phyloP scores from a whole-genome alignment of 805 yeast genomes.

The Suhomyces sp. region DNA sequence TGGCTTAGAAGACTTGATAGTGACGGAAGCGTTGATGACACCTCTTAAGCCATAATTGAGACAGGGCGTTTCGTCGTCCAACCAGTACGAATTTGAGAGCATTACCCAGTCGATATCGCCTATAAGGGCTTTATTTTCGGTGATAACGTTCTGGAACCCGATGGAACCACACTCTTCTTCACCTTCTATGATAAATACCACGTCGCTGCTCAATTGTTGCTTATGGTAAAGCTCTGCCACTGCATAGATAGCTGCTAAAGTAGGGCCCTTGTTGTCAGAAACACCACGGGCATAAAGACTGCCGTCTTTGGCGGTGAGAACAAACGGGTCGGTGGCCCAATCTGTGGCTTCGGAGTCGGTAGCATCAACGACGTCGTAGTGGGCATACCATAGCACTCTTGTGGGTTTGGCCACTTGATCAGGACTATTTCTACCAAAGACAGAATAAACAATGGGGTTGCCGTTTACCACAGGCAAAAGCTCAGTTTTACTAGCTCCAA shows the following conservation, averaged over 20 bases:
- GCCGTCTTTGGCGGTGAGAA: conserved; percentile 74
- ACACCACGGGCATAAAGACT: conserved; percentile 89
- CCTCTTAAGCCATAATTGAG: conserved; percentile 94
- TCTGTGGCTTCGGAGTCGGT: conserved; percentile 43
- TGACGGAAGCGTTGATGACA: conserved; percentile 75
- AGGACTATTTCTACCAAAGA: conserved; percentile 42
- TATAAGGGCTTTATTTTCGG: conserved; percentile 47
- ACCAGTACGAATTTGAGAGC: conserved; percentile 90
- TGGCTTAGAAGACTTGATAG: conserved; percentile 67
- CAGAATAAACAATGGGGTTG: conserved; percentile 82
- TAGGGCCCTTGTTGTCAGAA: conserved; percentile 93
- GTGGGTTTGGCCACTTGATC: conserved; percentile 9
- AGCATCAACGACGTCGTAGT: conserved; percentile 91
- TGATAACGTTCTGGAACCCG: conserved; percentile 75
- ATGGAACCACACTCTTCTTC: conserved; percentile 93
- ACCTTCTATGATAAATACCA: conserved; percentile 85
- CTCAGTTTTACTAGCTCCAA: conserved; percentile 69
- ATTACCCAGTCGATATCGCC: conserved; percentile 85
- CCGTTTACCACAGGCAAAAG: conserved; percentile 72
- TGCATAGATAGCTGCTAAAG: conserved; percentile 80
- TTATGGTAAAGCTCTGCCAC: conserved; percentile 66
- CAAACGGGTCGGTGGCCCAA: conserved; percentile 83
- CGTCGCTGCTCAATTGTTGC: conserved; percentile 60
- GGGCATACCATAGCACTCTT: conserved; percentile 86
- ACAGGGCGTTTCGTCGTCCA: conserved; percentile 85